Evolutionary conservation across 2,329 filamentous ascomycete genomes (phyloP).

Genomic region (Lizonia empirigonia): DNA sequence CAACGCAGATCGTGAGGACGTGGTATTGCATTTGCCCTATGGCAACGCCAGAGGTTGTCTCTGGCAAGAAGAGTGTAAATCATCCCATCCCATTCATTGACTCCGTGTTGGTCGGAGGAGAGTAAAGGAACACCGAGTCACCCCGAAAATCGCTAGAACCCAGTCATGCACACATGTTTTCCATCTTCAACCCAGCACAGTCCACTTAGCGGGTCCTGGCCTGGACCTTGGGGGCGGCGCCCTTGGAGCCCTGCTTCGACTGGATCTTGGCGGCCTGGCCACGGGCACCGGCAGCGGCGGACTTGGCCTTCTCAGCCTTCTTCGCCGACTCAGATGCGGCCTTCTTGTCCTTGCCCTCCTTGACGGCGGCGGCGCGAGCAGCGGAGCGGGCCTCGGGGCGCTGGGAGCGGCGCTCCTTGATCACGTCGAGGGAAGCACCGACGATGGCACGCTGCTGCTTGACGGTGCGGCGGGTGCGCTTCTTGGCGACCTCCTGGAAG

Average conservation of each 20-base stretch:
- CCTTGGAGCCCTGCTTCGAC: constrained; percentile 98
- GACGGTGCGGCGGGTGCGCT: constrained; percentile 96
- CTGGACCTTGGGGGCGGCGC: constrained; percentile 81
- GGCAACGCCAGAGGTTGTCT: constrained; percentile 36
- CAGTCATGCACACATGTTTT: constrained; percentile 30
- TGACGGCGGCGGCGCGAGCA: constrained; percentile 87
- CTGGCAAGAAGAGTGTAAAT: constrained; percentile 37
- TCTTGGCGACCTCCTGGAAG: constrained; percentile 98
- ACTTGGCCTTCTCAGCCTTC: constrained; percentile 99
- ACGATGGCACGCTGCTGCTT: constrained; percentile 99
- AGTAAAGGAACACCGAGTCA: constrained; percentile 39
- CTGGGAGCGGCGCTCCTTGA: constrained; percentile 97
- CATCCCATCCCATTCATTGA: constrained; percentile 41
- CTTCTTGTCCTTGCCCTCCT: constrained; percentile 99
- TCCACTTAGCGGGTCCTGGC: constrained; percentile 79
- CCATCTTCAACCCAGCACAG: constrained; percentile 15
- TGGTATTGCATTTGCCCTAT: constrained; percentile 47
- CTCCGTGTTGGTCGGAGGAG: constrained; percentile 33
- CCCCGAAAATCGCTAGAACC: constrained; percentile 37
- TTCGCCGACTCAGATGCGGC: constrained; percentile 82
- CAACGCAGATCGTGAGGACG: constrained; percentile 36
- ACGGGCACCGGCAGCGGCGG: constrained; percentile 72
- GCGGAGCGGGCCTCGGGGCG: constrained; percentile 95
- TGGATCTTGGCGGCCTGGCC: constrained; percentile 80
- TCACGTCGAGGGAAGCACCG: constrained; percentile 98